Evolutionary conservation across 1,284 basidiomycete species (phyloP).

Genomic region (Cutaneotrichosporon sp.): DNA sequence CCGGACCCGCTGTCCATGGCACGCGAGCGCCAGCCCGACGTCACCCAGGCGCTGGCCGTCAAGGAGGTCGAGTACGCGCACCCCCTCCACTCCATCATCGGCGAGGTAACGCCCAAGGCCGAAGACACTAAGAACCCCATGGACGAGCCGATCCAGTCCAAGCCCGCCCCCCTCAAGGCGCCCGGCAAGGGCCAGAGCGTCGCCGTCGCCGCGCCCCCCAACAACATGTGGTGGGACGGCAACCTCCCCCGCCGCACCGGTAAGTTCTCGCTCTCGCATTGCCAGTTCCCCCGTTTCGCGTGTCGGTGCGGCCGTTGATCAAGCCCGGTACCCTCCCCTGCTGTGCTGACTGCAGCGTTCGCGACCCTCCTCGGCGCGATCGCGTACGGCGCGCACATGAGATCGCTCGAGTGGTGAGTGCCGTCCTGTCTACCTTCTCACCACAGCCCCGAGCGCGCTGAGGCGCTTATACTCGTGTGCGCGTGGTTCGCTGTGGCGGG

Average conservation of each 20-base stretch:
- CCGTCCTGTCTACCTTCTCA: not conserved
- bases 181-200: not conserved
- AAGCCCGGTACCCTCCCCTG: too few species aligned
- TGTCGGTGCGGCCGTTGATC: too few species aligned
- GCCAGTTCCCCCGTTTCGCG: not conserved
- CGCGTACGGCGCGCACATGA: not conserved
- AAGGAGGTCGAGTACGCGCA: too few species aligned
- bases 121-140: not conserved
- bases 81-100: not conserved
- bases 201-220: too few species aligned
- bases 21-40: not conserved
- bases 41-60: not conserved
- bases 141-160: not conserved
- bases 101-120: not conserved
- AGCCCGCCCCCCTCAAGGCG: not conserved
- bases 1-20: not conserved
- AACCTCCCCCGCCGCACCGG: constrained; percentile 1
- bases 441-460: not conserved
- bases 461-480: not conserved
- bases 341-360: not conserved
- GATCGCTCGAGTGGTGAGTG: not conserved
- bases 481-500: constrained; percentile 4
- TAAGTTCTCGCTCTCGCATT: not conserved
- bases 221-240: constrained; percentile 5
- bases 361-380: not conserved